Evolutionary conservation across 2,329 filamentous ascomycete genomes (phyloP).

Genomic region (Epichloe uncinata): DNA sequence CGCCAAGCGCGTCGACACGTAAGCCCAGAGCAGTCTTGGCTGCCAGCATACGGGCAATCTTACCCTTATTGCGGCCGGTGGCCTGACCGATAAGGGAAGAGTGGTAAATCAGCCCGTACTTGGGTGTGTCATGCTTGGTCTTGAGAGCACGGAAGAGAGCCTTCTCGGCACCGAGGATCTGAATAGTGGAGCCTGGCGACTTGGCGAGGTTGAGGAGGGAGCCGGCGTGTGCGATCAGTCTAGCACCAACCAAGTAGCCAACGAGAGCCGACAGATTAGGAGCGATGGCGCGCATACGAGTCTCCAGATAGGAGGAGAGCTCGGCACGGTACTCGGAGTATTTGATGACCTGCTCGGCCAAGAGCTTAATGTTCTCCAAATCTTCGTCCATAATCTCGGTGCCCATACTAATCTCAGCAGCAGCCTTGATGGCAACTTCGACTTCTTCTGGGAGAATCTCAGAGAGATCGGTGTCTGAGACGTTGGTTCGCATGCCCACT

Average conservation of each 20-base stretch:
- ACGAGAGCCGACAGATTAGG: slow-evolving; percentile 91
- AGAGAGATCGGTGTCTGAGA: slow-evolving; percentile 62
- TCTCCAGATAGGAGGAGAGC: slow-evolving; percentile 77
- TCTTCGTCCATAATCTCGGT: slow-evolving; percentile 92
- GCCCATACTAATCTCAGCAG: slow-evolving; percentile 95
- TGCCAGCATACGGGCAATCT: slow-evolving; percentile 92
- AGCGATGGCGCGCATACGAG: slow-evolving; percentile 92
- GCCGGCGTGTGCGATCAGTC: slow-evolving; percentile 87
- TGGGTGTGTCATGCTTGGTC: slow-evolving; percentile 98
- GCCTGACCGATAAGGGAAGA: slow-evolving; percentile 91
- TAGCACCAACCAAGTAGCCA: slow-evolving; percentile 84
- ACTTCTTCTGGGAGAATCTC: slow-evolving; percentile 94
- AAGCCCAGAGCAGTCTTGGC: slow-evolving; percentile 88
- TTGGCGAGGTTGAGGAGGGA: slow-evolving; percentile 93
- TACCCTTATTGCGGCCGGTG: slow-evolving; percentile 97
- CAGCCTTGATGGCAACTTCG: slow-evolving; percentile 79
- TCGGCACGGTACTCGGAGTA: slow-evolving; percentile 85
- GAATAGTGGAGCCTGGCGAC: slow-evolving; percentile 86
- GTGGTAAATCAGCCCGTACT: slow-evolving; percentile 93
- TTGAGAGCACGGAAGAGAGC: slow-evolving; percentile 95
- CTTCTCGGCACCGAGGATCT: slow-evolving; percentile 98
- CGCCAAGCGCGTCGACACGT: slow-evolving; percentile 66
- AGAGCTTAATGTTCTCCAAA: slow-evolving; percentile 78
- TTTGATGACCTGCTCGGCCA: slow-evolving; percentile 85
- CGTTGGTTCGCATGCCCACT: slow-evolving; percentile 80